Evolutionary conservation across 164 flowering plant species (phyloP), one percentile per base, ranked within the genome.

Genomic region (Vitis rotundifolia): DNA sequence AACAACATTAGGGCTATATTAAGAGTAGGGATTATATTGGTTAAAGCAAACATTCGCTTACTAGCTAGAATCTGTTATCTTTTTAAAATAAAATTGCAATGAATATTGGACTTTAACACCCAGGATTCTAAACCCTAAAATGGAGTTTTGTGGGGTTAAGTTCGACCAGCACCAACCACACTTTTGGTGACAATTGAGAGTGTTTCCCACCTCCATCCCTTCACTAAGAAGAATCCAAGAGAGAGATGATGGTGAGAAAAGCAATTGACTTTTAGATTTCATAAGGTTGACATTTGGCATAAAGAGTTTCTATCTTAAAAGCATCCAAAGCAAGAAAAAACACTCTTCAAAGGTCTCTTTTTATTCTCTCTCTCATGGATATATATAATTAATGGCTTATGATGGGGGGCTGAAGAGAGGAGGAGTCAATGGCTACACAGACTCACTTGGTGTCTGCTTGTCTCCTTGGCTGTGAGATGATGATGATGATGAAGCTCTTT

Each of bases 371-470:
- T 68, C 52, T 63, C 68, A 19, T 51, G 11, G 47, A 61, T 29
- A 19, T 14, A 53, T 66, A 76, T 71, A 75, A 69, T 75, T 71
- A 76, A 76, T 80, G 80, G 73, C 68, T 73, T 63, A 79, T 81
- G 82, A 77, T 84, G 83, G 75, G 67, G 26, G 60, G 6, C 56
- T 28, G 19, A 19, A 19, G 63, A 19, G 63, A 61, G 64, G 52
- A 50, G 69, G 75, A 74, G 81, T 84, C 85, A 80, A 80, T 82
- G 78, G 79, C 47, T 74, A 76, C 77, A 78, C 78, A 82, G 71
- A 80, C 77, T 78, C 82, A 55, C 67, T 81, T 72, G 85, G 75
- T 81, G 81, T 80, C 69, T 82, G 70, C 73, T 75, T 83, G 86
- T 79, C 86, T 78, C 85, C 83, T 29, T 68, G 13, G 63, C 37